Evolutionary conservation across 345 rosid genomes (phyloP), one percentile per base, ranked within the genome.

Genomic region (Conringia planisiliqua): DNA sequence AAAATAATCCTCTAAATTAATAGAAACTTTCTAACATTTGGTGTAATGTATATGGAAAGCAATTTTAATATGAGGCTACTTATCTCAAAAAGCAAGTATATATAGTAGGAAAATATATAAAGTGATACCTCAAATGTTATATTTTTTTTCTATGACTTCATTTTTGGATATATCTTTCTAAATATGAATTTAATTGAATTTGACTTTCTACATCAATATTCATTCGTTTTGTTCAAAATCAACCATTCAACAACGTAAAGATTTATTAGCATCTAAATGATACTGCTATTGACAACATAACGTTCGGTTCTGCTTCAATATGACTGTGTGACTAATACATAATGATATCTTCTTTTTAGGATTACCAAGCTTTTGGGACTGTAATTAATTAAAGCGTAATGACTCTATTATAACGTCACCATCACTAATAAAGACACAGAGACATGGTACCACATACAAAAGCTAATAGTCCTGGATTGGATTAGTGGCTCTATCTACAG

Each of bases 401-500:
- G 20, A 70, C 46, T 13, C 22, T 47, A 24, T 8, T 3, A 24
- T 12, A 14, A 62, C 62, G 42, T 72, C 69, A 29, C 70, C 17
- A 18, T 62, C 70, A 30, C 55, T 29, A 40, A 13, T 4, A 33
- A 24, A 40, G 67, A 63, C 27, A 50, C 50, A 27, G 26, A 48
- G 68, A 61, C 50, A 13, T 68, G 13, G 62, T 54, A 39, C 48
- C 62, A 54, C 62, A 27, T 7, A 27, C 39, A 36, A 4, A 17
- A 39, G 8, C 35, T 72, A 62, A 22, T 73, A 70, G 36, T 16
- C 18, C 3, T 72, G 54, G 70, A 63, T 54, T 54, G 40, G 26
- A 63, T 51, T 30, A 29, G 24, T 52, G 44, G 70, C 62, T 16
- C 71, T 73, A 55, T 65, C 29, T n/a, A 42, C 64, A 63, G 54